These are phyloP conservation scores for Podosphaera fusca DNA, from an alignment of 2,329 filamentous ascomycete species.

Conservation along the genomic window DNA sequence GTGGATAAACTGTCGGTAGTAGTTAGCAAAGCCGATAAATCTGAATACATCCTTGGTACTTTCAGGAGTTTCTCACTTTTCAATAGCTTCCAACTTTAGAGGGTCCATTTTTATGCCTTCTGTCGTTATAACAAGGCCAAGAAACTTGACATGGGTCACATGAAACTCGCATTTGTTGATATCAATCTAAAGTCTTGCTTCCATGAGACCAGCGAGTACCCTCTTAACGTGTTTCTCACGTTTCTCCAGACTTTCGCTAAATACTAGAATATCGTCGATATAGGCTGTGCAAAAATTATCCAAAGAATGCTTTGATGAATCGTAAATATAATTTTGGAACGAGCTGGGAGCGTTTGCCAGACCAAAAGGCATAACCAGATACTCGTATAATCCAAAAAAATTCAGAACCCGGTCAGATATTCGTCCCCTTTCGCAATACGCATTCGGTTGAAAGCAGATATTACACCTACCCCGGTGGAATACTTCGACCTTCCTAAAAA, in stretches of 20 bases:
- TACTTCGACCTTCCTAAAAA: not conserved
- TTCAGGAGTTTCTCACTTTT: too few species aligned
- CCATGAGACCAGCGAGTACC: too few species aligned
- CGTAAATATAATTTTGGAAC: not conserved
- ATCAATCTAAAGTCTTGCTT: not conserved
- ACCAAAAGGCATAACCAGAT: not conserved
- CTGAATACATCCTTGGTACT: too few species aligned
- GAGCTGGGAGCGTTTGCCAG: not conserved
- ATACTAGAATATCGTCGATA: not conserved
- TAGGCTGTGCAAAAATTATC: not conserved
- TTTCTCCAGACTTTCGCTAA: not conserved
- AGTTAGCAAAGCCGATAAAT: not conserved
- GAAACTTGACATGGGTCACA: not conserved
- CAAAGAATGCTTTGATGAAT: not conserved
- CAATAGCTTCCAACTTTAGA: too few species aligned
- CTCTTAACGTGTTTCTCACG: not conserved
- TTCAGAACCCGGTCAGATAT: not conserved
- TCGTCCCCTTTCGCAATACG: not conserved
- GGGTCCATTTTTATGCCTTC: too few species aligned
- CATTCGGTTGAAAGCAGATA: not conserved
- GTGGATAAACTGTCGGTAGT: not conserved
- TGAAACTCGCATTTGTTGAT: not conserved
- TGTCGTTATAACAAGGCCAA: not conserved
- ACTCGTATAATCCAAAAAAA: not conserved
- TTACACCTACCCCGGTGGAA: not conserved